phyloP scores from a whole-genome alignment of 225 moss, liverwort and hornwort species.

The Bryum argenteum region DNA sequence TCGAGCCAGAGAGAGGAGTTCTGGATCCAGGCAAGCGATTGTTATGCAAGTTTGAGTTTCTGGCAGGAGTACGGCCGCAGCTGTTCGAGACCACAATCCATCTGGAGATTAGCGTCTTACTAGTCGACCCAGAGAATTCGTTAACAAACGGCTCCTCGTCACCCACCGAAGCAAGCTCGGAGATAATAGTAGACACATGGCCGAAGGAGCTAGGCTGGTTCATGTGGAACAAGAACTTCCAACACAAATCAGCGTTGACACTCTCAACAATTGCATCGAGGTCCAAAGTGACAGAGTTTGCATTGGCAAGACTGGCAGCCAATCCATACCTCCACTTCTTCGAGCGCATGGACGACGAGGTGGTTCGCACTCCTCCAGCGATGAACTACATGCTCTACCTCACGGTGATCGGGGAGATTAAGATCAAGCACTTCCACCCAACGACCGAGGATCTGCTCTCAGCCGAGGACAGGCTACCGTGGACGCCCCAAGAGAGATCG shows the following conservation, averaged over 20 bases:
- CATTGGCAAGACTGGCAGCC: slow-evolving; percentile 43
- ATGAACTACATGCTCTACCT: slow-evolving; percentile 59
- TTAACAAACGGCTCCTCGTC: slow-evolving; percentile 30
- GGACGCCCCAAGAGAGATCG: slow-evolving; percentile 61
- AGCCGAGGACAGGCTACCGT: slow-evolving; percentile 54
- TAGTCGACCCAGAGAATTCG: slow-evolving; percentile 50
- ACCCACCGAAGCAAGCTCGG: slow-evolving; percentile 48
- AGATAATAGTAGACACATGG: slow-evolving; percentile 82
- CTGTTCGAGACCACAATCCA: slow-evolving; percentile 75
- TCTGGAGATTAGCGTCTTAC: slow-evolving; percentile 54
- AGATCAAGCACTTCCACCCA: slow-evolving; percentile 60
- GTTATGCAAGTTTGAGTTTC: slow-evolving; percentile 80
- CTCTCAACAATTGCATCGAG: slow-evolving; percentile 57
- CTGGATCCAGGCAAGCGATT: slow-evolving; percentile 68
- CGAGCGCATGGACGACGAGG: slow-evolving; percentile 61
- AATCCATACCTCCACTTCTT: slow-evolving; percentile 65
- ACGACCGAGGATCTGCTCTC: slow-evolving; percentile 68
- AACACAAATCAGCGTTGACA: slow-evolving; percentile 64
- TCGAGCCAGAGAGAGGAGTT: slow-evolving; percentile 69
- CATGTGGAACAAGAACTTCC: slow-evolving; percentile 72
- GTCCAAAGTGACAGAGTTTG: slow-evolving; percentile 59
- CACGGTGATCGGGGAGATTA: slow-evolving; percentile 58
- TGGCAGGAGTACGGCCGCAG: slow-evolving; percentile 76
- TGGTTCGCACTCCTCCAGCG: slow-evolving; percentile 60
- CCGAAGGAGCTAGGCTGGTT: slow-evolving; percentile 57